A percentile compares a stretch with the other conserved stretches of the same genome.
phyloP scores from a whole-genome alignment of 495 filamentous ascomycete species.

The Annulohypoxylon stygium region DNA sequence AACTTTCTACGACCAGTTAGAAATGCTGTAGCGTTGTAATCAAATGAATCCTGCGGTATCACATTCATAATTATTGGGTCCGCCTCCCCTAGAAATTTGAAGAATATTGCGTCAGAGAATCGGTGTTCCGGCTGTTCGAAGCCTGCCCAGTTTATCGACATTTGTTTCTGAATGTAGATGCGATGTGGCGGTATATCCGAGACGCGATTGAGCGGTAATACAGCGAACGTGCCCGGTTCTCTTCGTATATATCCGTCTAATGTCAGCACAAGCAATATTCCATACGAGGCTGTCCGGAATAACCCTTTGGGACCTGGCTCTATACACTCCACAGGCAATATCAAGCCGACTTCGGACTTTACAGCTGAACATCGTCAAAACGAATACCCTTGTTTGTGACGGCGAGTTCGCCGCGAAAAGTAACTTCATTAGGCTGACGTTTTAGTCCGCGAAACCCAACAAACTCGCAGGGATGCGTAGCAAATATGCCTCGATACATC shows the following conservation, averaged over 20 bases:
- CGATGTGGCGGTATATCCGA: constrained; percentile 21
- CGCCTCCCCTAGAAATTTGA: constrained; percentile 3
- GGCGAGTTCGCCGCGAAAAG: constrained; percentile 15
- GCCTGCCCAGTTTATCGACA: constrained; percentile 2
- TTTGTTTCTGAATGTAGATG: constrained; percentile 27
- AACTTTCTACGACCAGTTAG: constrained; percentile 20
- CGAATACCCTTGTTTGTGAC: constrained; percentile 30
- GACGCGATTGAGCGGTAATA: background rate
- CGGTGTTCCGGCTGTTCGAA: background rate
- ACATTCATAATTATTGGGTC: constrained; percentile 16
- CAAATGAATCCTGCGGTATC: constrained; percentile 25
- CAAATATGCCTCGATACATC: constrained; percentile 30
- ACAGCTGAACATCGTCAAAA: constrained; percentile 21
- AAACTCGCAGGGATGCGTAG: constrained; percentile 30
- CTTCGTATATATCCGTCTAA: constrained; percentile 31
- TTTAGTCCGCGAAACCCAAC: background rate
- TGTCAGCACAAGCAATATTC: constrained; percentile 20
- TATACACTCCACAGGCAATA: constrained; percentile 16
- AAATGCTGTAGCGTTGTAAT: constrained; percentile 15
- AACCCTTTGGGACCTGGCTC: background rate
- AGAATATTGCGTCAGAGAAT: constrained; percentile 18
- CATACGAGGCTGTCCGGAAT: constrained; percentile 1
- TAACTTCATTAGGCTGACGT: background rate
- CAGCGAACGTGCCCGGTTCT: constrained; percentile 7
- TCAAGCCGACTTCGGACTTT: constrained; percentile 2